Evolutionary conservation across 2,329 filamentous ascomycete genomes (phyloP), one percentile per base, ranked within the genome.

Genomic region (Aspergillus awamori): DNA sequence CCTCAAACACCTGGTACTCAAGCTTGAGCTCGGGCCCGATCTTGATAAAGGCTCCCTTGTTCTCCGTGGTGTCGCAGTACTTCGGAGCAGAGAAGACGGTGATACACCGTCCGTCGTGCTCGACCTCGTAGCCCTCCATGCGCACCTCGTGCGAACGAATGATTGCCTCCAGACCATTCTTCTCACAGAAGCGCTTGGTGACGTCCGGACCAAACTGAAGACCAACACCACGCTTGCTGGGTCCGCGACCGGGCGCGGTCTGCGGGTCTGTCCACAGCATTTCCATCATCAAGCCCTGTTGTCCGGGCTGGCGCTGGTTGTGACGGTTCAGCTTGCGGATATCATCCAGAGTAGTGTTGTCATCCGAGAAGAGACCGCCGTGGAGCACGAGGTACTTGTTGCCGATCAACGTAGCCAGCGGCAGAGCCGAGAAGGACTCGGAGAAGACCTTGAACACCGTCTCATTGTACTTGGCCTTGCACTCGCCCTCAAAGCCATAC

Each of bases 261-360:
- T 99, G 95, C 2, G 95, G 95, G 74, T 99, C 95, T 0, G 95
- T 98, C 95, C 95, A 99, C 51, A 99, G 86, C 95, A 99, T 99
- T 80, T 99, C 95, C 95, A 99, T 99, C 95, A 99, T 99, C 70
- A 99, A 81, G 13, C 95, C 95, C 53, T 90, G 82, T 77, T 99
- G 95, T 33, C 95, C 95, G 2, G 95, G 94, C 72, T 98, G 94
- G 63, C 92, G 86, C 79, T 98, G 95, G 75, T 86, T 88, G 80
- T 97, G 93, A 67, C 94, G 85, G 79, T 98, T 89, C 60, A 98
- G 83, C 80, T 96, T 96, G 67, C 95, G 87, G 68, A 99, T 96
- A 74, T 99, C 94, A 68, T 98, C 92, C 56, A 99, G 81, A 0
- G 91, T 93, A 65, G 94, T 85, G 68, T 91, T 95, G 79, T 99